A percentile compares a stretch with the other conserved stretches of the same genome.
phyloP scores from a whole-genome alignment of 1,284 basidiomycete genomes.

The Ganoderma lucidum region DNA sequence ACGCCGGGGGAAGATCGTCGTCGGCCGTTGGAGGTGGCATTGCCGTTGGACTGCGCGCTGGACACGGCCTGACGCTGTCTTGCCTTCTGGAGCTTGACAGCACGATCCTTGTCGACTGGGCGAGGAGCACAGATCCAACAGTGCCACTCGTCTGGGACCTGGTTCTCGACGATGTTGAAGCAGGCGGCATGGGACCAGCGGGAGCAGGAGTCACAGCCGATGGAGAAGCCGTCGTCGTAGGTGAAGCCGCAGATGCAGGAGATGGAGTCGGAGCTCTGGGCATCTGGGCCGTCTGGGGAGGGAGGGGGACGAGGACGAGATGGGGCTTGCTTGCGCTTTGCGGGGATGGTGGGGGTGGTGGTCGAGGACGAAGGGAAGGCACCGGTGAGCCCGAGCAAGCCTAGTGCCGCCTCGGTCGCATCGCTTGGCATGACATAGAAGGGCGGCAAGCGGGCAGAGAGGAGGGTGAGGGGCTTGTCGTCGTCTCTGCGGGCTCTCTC shows the following conservation, averaged over 20 bases:
- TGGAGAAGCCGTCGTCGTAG: constrained; percentile 91
- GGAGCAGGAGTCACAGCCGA: constrained; percentile 90
- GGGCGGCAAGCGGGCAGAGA: constrained; percentile 10
- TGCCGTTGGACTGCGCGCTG: constrained; percentile 41
- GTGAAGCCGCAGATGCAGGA: constrained; percentile 78
- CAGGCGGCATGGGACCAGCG: constrained; percentile 94
- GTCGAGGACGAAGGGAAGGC: constrained; percentile 40
- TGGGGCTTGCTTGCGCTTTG: constrained; percentile 48
- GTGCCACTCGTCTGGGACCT: constrained; percentile 79
- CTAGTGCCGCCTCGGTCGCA: constrained; percentile 59
- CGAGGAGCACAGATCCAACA: constrained; percentile 70
- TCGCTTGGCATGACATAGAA: constrained; percentile 51
- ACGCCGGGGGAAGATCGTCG: constrained; percentile 44
- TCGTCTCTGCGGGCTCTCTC: not conserved
- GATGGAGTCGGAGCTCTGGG: constrained; percentile 51
- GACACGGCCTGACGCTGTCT: constrained; percentile 39
- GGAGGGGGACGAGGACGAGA: not conserved
- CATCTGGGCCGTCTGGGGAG: constrained; percentile 1
- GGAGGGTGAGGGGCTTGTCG: not conserved
- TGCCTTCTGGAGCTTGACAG: constrained; percentile 54
- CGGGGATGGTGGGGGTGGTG: constrained; percentile 48
- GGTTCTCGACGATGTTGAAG: constrained; percentile 74
- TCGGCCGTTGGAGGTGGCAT: not conserved
- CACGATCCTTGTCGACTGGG: constrained; percentile 54
- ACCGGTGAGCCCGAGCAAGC: constrained; percentile 52